These are phyloP conservation scores for Pascua guehoae DNA, from an alignment of 1,284 basidiomycete genomes.

Conservation along the genomic window DNA sequence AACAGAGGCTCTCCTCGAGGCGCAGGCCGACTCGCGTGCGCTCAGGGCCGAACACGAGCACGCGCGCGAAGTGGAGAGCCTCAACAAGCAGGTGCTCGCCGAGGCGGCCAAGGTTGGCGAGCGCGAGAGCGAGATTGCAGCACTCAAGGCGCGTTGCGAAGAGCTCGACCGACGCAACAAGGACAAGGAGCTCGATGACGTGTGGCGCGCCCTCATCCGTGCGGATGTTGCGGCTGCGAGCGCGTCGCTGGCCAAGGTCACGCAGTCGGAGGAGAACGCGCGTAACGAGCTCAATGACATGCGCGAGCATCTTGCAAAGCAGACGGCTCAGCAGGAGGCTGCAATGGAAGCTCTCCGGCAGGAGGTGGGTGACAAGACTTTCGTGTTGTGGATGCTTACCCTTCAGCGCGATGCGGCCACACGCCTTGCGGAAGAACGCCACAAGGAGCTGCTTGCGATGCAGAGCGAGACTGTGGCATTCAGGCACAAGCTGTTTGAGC, in stretches of 20 bases:
- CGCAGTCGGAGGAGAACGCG: constrained; percentile 7
- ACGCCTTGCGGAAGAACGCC: constrained; percentile 7
- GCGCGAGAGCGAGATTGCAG: constrained; percentile 6
- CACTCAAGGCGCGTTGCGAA: not conserved
- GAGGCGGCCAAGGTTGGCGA: not conserved
- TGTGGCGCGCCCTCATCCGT: constrained; percentile 4
- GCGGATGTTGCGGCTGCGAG: constrained; percentile 9
- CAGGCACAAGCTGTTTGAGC: constrained; percentile 5
- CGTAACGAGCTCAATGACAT: constrained; percentile 8
- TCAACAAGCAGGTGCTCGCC: constrained; percentile 6
- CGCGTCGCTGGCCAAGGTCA: constrained; percentile 2
- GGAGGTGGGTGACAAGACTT: not conserved
- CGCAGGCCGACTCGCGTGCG: constrained; percentile 6
- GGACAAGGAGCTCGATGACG: constrained; percentile 11
- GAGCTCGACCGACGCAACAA: constrained; percentile 2
- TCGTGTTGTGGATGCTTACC: not conserved
- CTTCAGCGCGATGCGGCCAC: constrained; percentile 6
- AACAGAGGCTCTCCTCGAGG: constrained; percentile 14
- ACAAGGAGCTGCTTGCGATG: constrained; percentile 7
- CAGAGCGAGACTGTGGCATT: not conserved
- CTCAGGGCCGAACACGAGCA: constrained; percentile 4
- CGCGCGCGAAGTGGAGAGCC: not conserved
- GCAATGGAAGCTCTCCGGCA: constrained; percentile 1
- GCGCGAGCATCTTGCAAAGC: constrained; percentile 6
- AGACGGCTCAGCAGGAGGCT: constrained; percentile 2